Conservation (phyloP, 257 asterid genomes). For the Orobanche coerulescens region DNA sequence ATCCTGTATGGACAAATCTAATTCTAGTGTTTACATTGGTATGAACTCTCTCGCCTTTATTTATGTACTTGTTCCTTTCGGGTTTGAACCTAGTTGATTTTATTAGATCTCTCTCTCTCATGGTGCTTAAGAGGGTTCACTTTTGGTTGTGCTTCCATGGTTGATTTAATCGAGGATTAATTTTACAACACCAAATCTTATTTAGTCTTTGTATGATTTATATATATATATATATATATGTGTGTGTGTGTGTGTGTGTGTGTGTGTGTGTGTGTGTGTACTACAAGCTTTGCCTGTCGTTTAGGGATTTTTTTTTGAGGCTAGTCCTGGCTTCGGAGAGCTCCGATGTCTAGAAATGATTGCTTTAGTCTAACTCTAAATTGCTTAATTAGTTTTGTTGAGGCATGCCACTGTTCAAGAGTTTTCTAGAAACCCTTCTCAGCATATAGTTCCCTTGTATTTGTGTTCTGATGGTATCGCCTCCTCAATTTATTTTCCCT, state of each 20-base stretch:
- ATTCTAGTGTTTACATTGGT: constrained; percentile 59
- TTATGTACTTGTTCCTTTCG: background rate
- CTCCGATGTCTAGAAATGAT: too few relatives aligned
- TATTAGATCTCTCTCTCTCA: background rate
- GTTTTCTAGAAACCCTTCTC: constrained; percentile 16
- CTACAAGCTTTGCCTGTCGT: background rate
- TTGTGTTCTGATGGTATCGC: background rate
- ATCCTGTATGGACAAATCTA: constrained; percentile 29
- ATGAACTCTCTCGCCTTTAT: constrained; percentile 11
- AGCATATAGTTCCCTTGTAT: background rate
- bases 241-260: too few relatives aligned
- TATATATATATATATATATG: background rate
- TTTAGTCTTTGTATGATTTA: constrained; percentile 2
- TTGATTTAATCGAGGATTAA: background rate
- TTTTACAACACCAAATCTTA: background rate
- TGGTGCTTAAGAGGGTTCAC: background rate
- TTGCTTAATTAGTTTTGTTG: background rate
- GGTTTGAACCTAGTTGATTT: background rate
- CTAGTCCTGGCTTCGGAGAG: background rate
- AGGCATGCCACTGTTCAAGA: constrained; percentile 6
- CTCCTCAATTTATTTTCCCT: background rate
- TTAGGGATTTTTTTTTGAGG: background rate
- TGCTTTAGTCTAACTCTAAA: too few relatives aligned
- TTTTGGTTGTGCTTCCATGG: background rate
- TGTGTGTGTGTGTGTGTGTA: too few relatives aligned